Evolutionary conservation across 1,284 basidiomycete genomes (phyloP).

Genomic region (Ganoderma sinense): DNA sequence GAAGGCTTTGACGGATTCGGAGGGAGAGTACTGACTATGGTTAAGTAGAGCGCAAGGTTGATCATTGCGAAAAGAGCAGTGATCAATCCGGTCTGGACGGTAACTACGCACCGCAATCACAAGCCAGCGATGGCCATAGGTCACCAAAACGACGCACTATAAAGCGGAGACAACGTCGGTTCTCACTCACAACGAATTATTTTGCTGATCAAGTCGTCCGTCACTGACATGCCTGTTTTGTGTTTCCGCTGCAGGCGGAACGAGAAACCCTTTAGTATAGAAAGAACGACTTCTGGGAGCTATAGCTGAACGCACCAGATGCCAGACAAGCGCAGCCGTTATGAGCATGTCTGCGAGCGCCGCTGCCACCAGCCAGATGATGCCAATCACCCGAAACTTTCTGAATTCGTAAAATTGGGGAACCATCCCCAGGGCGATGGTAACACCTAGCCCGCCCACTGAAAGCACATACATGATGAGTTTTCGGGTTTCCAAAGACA

Average conservation of each 20-base stretch:
- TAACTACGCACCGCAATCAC: background rate
- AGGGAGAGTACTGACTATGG: background rate
- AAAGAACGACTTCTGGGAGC: background rate
- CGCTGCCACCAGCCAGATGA: background rate
- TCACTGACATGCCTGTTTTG: slow-evolving; percentile 9
- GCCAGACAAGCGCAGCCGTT: background rate
- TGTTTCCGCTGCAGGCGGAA: slow-evolving; percentile 3
- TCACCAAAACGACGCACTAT: background rate
- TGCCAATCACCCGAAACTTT: background rate
- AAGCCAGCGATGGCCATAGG: background rate
- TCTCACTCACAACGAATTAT: background rate
- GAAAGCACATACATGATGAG: background rate
- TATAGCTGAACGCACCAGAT: background rate
- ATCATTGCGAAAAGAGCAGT: background rate
- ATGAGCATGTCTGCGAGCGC: background rate
- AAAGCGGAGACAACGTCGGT: background rate
- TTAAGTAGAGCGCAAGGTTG: background rate
- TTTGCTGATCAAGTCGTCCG: slow-evolving; percentile 5
- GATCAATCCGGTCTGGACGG: background rate
- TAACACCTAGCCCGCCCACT: background rate
- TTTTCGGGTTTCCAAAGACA: background rate
- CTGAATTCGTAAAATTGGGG: background rate
- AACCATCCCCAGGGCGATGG: background rate
- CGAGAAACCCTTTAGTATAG: background rate
- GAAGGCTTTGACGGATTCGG: too few species aligned